phyloP scores from a whole-genome alignment of 1,284 basidiomycete genomes.

The Phellopilus nigrolimitatus region DNA sequence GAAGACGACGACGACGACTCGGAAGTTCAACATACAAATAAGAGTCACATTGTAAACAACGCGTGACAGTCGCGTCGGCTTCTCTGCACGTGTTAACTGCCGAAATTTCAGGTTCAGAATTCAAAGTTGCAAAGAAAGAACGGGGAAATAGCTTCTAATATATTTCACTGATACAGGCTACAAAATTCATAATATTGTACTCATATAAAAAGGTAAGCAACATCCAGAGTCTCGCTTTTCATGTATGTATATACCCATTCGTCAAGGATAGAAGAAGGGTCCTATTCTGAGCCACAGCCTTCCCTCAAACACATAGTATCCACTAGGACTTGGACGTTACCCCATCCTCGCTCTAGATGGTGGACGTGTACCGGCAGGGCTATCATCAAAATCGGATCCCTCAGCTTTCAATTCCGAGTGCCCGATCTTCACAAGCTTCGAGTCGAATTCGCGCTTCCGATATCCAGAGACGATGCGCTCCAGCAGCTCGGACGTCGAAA shows the following conservation, averaged over 20 bases:
- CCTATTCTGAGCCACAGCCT: too few relatives aligned
- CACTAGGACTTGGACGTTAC: too few relatives aligned
- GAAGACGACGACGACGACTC: background rate
- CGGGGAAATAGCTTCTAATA: too few relatives aligned
- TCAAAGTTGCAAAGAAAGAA: background rate
- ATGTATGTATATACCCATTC: background rate
- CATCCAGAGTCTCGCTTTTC: background rate
- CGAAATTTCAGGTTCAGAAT: background rate
- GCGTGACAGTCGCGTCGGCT: conserved; percentile 1
- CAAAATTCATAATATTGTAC: background rate
- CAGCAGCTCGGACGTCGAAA: conserved; percentile 91
- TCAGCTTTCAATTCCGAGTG: conserved; percentile 62
- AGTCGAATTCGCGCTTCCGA: conserved; percentile 80
- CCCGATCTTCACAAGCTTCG: conserved; percentile 86
- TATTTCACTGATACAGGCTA: too few relatives aligned
- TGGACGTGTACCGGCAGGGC: conserved; percentile 12
- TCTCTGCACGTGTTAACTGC: too few relatives aligned
- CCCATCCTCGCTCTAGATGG: conserved; percentile 6
- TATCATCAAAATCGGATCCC: conserved; percentile 34
- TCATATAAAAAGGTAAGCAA: background rate
- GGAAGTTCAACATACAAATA: conserved; percentile 3
- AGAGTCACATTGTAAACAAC: conserved; percentile 2
- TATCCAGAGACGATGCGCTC: conserved; percentile 86
- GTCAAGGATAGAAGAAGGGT: background rate
- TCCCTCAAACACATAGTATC: too few relatives aligned